Evolutionary conservation across 805 yeast species (phyloP).

Genomic region (Starmerella potacharoeniae): DNA sequence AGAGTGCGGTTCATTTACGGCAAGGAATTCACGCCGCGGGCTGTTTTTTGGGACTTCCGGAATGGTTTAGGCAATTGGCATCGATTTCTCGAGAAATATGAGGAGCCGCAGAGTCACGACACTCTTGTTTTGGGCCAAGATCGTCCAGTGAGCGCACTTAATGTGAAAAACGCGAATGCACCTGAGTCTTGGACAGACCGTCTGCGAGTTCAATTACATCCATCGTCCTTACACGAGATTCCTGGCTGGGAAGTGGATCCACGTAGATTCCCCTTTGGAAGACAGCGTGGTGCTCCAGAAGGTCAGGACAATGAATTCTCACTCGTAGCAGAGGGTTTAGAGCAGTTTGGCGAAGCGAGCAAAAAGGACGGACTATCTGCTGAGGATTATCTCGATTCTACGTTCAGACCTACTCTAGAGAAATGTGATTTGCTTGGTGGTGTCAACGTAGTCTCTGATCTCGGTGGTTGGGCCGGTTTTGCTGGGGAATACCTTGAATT

Average conservation of each 20-base stretch:
- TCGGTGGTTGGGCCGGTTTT: constrained; percentile 78
- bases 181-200: constrained; percentile 63
- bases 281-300: constrained; percentile 25
- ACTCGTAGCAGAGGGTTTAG: constrained; percentile 41
- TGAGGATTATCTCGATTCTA: constrained; percentile 46
- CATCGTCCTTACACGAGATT: constrained; percentile 44
- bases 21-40: constrained; percentile 66
- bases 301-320: constrained; percentile 21
- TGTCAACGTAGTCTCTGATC: constrained; percentile 53
- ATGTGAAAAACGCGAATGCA: background rate
- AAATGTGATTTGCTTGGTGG: constrained; percentile 67
- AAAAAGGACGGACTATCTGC: constrained; percentile 19
- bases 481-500: constrained; percentile 40
- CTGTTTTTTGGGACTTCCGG: constrained; percentile 65
- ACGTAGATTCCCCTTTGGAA: constrained; percentile 26
- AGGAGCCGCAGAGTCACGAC: constrained; percentile 1
- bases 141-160: constrained; percentile 21
- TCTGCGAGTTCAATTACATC: constrained; percentile 53
- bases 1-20: constrained; percentile 38
- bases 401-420: constrained; percentile 55
- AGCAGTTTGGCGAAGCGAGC: constrained; percentile 40
- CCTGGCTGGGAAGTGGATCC: constrained; percentile 45
- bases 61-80: constrained; percentile 55
- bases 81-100: constrained; percentile 7
- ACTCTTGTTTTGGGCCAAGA: constrained; percentile 10